Base-by-base conservation (phyloP, 352 stramenopile genomes). In the Phytophthora ramorum region DNA sequence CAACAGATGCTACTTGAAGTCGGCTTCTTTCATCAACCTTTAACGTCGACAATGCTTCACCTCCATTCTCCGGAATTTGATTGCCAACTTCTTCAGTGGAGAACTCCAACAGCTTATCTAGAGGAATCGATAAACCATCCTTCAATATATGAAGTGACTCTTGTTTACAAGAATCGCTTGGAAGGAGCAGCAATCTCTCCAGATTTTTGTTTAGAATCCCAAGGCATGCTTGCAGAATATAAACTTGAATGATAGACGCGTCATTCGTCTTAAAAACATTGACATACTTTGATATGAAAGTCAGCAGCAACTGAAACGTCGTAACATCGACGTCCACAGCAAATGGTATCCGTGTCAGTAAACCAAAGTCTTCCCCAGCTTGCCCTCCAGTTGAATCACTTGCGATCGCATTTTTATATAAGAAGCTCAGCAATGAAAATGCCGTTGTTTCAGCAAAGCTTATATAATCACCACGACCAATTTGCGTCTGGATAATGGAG, bases 191-290 rank as follows among this genome's bases (percentile, higher is more conserved):
- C 24, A 87, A 47, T 26, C 24, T 56, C 46, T 77, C 66, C 30
- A 85, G 53, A 40, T 78, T 83, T 19, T 75, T 73, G 50, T 79
- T 73, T 32, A 85, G 43, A 51, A 85, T 60, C n/a, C 76, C 66
- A 7, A 87, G 63, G 19, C 71, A 79, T 14, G 78, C 63, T 61
- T 83, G 76, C 20, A 84, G 69, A 35, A 70, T 75, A 22, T 81
- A 77, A 1, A 59, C 46, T 24, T 82, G 64, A 16, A 63, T 34
- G 19, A 48, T 28, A 0, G 55, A 66, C 2, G 63, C 49, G 4
- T 67, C 10, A 6, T 55, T 70, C 19, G 41, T 51, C 43, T 78
- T 74, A 37, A 85, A 81, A 46, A 59, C 41, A 0, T 65, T 46
- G 10, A 76, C 52, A 58, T 79, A 87, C 26, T 59, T 71, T 14